Evolutionary conservation across 768 basidiomycete species (phyloP).

Genomic region (Macrolepiota fuliginosa): DNA sequence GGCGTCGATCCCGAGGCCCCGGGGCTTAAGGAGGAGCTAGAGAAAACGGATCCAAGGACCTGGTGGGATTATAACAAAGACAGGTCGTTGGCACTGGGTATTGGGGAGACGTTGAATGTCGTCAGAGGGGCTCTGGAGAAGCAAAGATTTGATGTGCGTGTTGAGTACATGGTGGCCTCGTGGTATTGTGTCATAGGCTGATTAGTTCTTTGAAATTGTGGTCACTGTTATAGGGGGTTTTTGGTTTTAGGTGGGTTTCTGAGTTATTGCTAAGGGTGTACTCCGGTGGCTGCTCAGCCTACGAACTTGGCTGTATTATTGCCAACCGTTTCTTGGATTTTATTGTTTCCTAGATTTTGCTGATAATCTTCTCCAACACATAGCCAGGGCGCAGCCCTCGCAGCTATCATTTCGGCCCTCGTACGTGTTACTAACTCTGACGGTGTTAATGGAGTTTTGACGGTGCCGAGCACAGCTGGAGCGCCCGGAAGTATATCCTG

Average conservation of each 20-base stretch:
- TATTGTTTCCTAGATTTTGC: not conserved
- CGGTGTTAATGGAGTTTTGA: not conserved
- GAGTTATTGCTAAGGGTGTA: not conserved
- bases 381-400: conserved; percentile 80
- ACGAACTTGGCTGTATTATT: not conserved
- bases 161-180: conserved; percentile 7
- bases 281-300: not conserved
- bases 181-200: not conserved
- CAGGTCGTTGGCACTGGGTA: conserved; percentile 48
- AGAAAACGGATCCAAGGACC: conserved; percentile 50
- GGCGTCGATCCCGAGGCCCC: conserved; percentile 20
- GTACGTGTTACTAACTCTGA: conserved; percentile 36
- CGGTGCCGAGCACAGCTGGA: conserved; percentile 30
- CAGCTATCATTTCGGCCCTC: conserved; percentile 65
- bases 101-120: conserved; percentile 53
- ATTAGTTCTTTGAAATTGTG: not conserved
- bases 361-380: not conserved
- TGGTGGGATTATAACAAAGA: conserved; percentile 69
- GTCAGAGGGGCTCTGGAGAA: conserved; percentile 57
- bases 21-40: conserved; percentile 34
- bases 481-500: conserved; percentile 42
- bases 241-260: conserved; percentile 70
- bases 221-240: conserved; percentile 52
- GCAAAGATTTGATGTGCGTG: conserved; percentile 65
- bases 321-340: not conserved